Evolutionary conservation across 768 basidiomycete genomes (phyloP).

Genomic region (Leccinellum albellum): DNA sequence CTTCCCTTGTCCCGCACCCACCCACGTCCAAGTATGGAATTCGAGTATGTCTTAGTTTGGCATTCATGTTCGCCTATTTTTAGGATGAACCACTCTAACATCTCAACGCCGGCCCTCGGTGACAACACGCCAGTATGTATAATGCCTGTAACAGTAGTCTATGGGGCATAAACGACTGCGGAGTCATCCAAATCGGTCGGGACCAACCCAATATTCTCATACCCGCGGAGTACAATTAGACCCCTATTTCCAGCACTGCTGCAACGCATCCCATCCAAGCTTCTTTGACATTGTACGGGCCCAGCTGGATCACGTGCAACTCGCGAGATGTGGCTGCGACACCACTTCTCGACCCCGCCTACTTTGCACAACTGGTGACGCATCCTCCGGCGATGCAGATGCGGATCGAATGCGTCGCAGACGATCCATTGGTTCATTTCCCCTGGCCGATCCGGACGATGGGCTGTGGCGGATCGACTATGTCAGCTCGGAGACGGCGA

Average conservation of each 20-base stretch:
- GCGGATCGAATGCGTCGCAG: background rate
- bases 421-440: background rate
- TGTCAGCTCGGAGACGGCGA: background rate
- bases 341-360: background rate
- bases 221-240: background rate
- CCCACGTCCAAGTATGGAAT: background rate
- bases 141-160: background rate
- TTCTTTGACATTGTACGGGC: background rate
- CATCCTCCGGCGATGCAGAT: background rate
- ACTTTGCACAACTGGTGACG: background rate
- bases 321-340: background rate
- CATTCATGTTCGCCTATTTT: background rate
- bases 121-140: background rate
- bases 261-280: background rate
- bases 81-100: background rate
- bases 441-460: background rate
- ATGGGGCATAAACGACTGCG: background rate
- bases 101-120: background rate
- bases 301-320: background rate
- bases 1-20: background rate
- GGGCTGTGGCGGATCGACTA: background rate
- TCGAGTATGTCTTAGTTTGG: background rate
- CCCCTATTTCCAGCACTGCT: background rate
- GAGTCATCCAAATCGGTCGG: background rate
- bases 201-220: background rate